phyloP scores from a whole-genome alignment of 306 rosid genomes.

The Rubus idaeus region DNA sequence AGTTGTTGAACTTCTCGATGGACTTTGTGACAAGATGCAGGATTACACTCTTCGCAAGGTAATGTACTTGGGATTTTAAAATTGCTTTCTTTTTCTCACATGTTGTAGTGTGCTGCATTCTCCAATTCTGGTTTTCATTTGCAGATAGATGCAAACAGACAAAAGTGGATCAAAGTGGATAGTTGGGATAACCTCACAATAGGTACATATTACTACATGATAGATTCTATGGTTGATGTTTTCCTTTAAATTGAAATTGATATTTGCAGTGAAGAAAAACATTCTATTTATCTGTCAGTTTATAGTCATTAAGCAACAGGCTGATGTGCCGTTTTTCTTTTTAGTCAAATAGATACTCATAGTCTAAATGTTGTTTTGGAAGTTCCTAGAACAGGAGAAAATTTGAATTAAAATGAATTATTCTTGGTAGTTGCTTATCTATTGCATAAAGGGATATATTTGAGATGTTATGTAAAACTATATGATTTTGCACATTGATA shows the following conservation, averaged over 20 bases:
- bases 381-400: background rate
- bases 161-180: slow-evolving; percentile 75
- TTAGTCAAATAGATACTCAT: background rate
- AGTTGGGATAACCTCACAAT: slow-evolving; percentile 67
- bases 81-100: background rate
- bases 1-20: slow-evolving; percentile 91
- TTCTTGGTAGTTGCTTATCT: background rate
- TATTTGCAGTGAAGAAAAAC: background rate
- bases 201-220: slow-evolving; percentile 45
- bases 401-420: background rate
- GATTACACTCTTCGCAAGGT: slow-evolving; percentile 82
- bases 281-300: background rate
- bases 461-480: background rate
- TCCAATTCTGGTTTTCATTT: slow-evolving; percentile 22
- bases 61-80: background rate
- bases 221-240: background rate
- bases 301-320: background rate
- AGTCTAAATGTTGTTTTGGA: background rate
- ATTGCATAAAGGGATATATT: background rate
- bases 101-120: background rate
- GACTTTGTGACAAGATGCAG: slow-evolving; percentile 93
- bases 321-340: background rate
- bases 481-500: background rate
- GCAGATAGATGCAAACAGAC: slow-evolving; percentile 50
- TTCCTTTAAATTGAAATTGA: background rate